Evolutionary conservation across 495 filamentous ascomycete species (phyloP).

Genomic region (Aspergillus campestris): DNA sequence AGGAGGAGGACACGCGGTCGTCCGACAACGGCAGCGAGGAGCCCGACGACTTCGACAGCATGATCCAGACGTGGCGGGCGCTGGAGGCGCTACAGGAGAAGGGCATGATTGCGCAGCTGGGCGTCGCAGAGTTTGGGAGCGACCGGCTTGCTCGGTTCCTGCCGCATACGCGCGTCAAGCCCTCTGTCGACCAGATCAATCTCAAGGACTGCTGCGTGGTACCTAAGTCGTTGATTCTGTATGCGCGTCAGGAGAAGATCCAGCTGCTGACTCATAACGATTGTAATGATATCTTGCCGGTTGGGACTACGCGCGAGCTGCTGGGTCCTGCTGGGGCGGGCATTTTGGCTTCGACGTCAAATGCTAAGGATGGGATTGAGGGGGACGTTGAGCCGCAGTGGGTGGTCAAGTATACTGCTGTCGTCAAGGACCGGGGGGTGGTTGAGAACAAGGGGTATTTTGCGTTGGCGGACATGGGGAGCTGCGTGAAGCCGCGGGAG

Average conservation of each 20-base stretch:
- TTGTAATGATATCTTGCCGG: slow-evolving; percentile 80
- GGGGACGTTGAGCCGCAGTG: slow-evolving; percentile 80
- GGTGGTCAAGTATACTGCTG: slow-evolving; percentile 97
- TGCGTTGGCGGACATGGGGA: slow-evolving; percentile 64
- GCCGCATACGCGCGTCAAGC: slow-evolving; percentile 57
- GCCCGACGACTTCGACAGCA: slow-evolving; percentile 52
- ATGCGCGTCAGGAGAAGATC: slow-evolving; percentile 76
- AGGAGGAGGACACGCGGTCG: slow-evolving; percentile 45
- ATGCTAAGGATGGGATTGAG: slow-evolving; percentile 43
- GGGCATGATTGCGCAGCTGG: slow-evolving; percentile 64
- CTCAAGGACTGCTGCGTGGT: slow-evolving; percentile 94
- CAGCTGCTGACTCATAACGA: slow-evolving; percentile 92
- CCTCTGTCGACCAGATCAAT: slow-evolving; percentile 93
- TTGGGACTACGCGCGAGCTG: slow-evolving; percentile 73
- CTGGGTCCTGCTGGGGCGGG: slow-evolving; percentile 61
- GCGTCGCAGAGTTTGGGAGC: slow-evolving; percentile 83
- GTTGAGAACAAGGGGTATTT: slow-evolving; percentile 99
- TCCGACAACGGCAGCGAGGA: slow-evolving; percentile 46
- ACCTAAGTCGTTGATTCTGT: slow-evolving; percentile 74
- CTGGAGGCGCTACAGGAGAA: slow-evolving; percentile 65
- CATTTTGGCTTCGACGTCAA: slow-evolving; percentile 48
- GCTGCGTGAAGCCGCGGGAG: slow-evolving; percentile 25
- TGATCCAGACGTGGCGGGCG: slow-evolving; percentile 60
- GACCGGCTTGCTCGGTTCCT: slow-evolving; percentile 66
- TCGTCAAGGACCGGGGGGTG: slow-evolving; percentile 92